Base-by-base conservation (phyloP, 805 yeast species). In the Yarrowia keelungensis region DNA sequence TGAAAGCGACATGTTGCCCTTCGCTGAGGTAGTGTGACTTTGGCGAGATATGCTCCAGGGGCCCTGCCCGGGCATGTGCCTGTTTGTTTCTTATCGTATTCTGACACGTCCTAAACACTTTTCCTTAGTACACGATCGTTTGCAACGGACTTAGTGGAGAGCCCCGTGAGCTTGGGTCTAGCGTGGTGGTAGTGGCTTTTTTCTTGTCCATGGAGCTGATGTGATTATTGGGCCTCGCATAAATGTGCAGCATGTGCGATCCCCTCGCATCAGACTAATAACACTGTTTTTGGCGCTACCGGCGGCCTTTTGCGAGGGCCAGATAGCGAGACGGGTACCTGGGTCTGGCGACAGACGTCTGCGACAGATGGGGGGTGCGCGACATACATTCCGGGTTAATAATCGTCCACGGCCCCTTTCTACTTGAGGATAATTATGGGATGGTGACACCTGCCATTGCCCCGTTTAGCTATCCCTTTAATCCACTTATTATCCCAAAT, bases 401-500 rank as follows among this genome's bases (percentile, higher is more conserved):
- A 8, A 14, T 15, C 16, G 10, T 5, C 38, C 36, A 14, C 51
- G 16, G 7, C 45, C 32, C 45, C 59, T 16, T 14, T 15, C 43
- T 36, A 10, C n/a, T 11, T 16, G n/a, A 19, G 7, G 11, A 53
- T 53, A 19, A 53, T 39, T 53, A 19, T 53, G 19, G 45, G 35
- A 2, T 39, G 53, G 59, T 53, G 58, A 22, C 59, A 53, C 22
- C 45, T 53, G 59, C 59, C 59, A 53, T 19, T 14, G 2, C 59
- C 32, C 43, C 43, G 43, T 53, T 53, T 53, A 53, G 59, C 59
- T 53, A 53, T 53, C 59, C 59, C 59, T 53, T 53, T 51, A 51
- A 36, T 39, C 59, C 59, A 8, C 19, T 53, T 53, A 53, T 53
- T 53, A 53, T 38, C 16, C 42, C 35, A 5, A 39, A 53, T 39